Evolutionary conservation across 371 early-diverging fungal species (phyloP).

Genomic region (Rhizopus stolonifer): DNA sequence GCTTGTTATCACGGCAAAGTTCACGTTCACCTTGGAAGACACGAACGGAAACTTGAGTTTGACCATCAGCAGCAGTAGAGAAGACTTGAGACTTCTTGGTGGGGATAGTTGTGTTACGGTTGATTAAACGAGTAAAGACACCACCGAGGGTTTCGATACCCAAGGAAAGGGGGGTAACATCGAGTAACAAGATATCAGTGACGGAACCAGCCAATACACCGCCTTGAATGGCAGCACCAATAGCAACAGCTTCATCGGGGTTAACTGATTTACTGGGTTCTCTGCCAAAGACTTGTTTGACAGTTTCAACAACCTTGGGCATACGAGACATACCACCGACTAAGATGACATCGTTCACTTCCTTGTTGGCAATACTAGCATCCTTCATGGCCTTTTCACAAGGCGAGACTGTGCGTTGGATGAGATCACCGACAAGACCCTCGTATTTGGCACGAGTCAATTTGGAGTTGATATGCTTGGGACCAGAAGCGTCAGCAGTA

Average conservation of each 20-base stretch:
- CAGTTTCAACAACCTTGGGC: slow-evolving; percentile 78
- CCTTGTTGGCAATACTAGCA: slow-evolving; percentile 79
- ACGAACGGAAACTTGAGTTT: slow-evolving; percentile 92
- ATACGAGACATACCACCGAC: slow-evolving; percentile 99
- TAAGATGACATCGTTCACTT: slow-evolving; percentile 95
- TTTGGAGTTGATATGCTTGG: too few relatives aligned
- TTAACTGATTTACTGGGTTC: slow-evolving; percentile 88
- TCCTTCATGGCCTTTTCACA: slow-evolving; percentile 98
- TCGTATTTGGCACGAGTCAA: slow-evolving; percentile 94
- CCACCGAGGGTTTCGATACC: slow-evolving; percentile 95
- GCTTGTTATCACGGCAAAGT: slow-evolving; percentile 91
- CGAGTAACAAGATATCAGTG: slow-evolving; percentile 88
- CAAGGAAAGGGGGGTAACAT: slow-evolving; percentile 95
- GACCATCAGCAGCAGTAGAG: slow-evolving; percentile 97
- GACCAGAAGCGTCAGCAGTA: slow-evolving; percentile 89
- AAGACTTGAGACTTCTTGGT: slow-evolving; percentile 96
- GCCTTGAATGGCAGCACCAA: slow-evolving; percentile 92
- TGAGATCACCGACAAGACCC: slow-evolving; percentile 73
- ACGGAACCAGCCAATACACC: slow-evolving; percentile 91
- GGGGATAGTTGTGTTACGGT: slow-evolving; percentile 96
- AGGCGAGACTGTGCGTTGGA: slow-evolving; percentile 90
- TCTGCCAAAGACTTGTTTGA: slow-evolving; percentile 83
- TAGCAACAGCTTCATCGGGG: slow-evolving; percentile 97
- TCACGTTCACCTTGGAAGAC: slow-evolving; percentile 98
- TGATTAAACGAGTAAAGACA: slow-evolving; percentile 93